phyloP scores from a whole-genome alignment of 768 basidiomycete species.

The Fomitopsis serialis region DNA sequence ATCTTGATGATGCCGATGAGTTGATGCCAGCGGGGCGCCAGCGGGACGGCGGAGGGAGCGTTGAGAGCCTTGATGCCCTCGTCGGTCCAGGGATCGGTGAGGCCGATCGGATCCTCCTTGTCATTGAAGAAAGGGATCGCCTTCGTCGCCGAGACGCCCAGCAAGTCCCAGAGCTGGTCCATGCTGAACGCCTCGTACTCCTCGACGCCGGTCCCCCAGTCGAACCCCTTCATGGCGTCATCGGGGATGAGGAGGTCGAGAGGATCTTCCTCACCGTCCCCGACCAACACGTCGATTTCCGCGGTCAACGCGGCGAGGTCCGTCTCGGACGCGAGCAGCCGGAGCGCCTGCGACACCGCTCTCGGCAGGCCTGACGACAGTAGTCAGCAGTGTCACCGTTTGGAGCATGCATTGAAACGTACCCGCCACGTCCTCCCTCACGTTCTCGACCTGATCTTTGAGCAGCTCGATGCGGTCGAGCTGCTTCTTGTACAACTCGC shows the following conservation, averaged over 20 bases:
- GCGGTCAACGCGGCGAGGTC: background rate
- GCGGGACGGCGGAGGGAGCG: background rate
- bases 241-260: background rate
- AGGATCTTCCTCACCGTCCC: background rate
- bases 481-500: no score
- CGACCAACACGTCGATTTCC: background rate
- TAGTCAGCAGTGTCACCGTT: no score
- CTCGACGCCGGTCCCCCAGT: background rate
- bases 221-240: background rate
- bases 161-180: background rate
- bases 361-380: background rate
- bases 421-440: no score
- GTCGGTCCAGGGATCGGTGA: background rate
- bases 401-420: no score
- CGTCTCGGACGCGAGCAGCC: background rate
- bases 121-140: background rate
- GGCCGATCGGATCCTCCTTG: background rate
- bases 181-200: background rate
- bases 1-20: slow-evolving; percentile 18
- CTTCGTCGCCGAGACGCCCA: background rate
- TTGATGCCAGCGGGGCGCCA: slow-evolving; percentile 18
- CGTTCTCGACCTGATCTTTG: no score
- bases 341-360: background rate
- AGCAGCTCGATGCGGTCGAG: no score
- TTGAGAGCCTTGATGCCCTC: background rate